A percentile compares a stretch with the other conserved stretches of the same genome.
These are phyloP conservation scores for Asterophora parasitica DNA, from an alignment of 768 basidiomycete genomes.

Conservation along the genomic window DNA sequence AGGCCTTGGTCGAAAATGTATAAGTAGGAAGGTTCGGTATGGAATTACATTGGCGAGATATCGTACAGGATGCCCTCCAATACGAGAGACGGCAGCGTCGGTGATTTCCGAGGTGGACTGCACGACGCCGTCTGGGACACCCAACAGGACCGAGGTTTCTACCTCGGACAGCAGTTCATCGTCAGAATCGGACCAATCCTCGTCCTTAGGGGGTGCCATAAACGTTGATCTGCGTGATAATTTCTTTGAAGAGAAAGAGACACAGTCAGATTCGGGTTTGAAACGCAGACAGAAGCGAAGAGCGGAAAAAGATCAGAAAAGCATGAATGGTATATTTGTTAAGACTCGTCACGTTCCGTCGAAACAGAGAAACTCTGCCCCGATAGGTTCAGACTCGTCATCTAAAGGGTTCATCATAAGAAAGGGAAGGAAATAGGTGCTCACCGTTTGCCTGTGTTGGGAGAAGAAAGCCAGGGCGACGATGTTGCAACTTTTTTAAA, in stretches of 20 bases:
- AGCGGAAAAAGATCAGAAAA: conserved; percentile 57
- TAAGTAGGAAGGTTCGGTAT: conserved; percentile 44
- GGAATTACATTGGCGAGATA: conserved; percentile 45
- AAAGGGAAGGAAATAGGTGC: conserved; percentile 14
- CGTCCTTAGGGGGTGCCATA: conserved; percentile 42
- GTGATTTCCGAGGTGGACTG: conserved; percentile 50
- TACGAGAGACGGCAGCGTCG: conserved; percentile 84
- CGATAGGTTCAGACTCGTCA: conserved; percentile 77
- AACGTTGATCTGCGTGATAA: conserved; percentile 11
- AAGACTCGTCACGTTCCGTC: conserved; percentile 57
- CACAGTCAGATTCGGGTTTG: conserved; percentile 17
- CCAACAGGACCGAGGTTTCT: conserved; percentile 74
- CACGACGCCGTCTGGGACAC: conserved; percentile 74
- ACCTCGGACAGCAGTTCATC: conserved; percentile 50
- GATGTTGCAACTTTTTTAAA: conserved; percentile 15
- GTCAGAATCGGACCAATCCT: conserved; percentile 82
- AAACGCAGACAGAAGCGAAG: conserved; percentile 11
- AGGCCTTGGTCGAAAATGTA: conserved; percentile 52
- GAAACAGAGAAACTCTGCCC: conserved; percentile 57
- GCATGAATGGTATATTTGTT: conserved; percentile 87
- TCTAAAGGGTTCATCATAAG: conserved; percentile 42
- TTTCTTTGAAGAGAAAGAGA: conserved; percentile 11
- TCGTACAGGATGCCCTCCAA: conserved; percentile 89
- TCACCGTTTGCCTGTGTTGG: conserved; percentile 19
- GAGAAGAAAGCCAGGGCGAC: conserved; percentile 9